A percentile compares a stretch with the other conserved stretches of the same genome.
Evolutionary conservation across 202 grass and related monocot genomes (phyloP).

Genomic region (Panicum virgatum): DNA sequence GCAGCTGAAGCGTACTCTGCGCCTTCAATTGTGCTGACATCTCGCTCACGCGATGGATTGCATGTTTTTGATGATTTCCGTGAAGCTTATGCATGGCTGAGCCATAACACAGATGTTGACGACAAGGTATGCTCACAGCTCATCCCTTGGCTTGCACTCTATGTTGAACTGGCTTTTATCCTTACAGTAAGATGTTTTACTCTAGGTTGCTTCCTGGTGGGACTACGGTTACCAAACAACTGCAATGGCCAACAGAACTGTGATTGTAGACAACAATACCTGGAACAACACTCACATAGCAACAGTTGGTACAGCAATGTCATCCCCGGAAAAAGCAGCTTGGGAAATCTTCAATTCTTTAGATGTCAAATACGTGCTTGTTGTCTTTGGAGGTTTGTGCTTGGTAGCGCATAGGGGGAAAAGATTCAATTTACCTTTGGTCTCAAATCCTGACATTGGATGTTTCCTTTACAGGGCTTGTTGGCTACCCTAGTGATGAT

Average conservation of each 20-base stretch:
- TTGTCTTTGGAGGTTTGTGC: conserved; percentile 91
- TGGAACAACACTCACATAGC: conserved; percentile 99
- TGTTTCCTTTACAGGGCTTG: conserved; percentile 74
- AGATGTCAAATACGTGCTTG: conserved; percentile 99
- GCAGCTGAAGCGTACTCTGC: conserved; percentile 98
- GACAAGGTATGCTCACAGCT: conserved; percentile 70
- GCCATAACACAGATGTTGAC: conserved; percentile 98
- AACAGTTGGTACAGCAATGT: conserved; percentile 99
- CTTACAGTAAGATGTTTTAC: conserved; percentile 25
- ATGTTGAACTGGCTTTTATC: not conserved
- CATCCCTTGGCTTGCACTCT: conserved; percentile 1
- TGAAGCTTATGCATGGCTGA: conserved; percentile 99
- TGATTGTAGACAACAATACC: conserved; percentile 99
- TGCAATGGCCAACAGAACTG: conserved; percentile 98
- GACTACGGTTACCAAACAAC: conserved; percentile 99
- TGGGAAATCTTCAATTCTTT: conserved; percentile 99
- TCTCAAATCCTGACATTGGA: conserved; percentile 27
- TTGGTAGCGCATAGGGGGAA: not conserved
- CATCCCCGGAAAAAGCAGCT: conserved; percentile 95
- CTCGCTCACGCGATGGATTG: conserved; percentile 79
- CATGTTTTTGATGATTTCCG: conserved; percentile 99
- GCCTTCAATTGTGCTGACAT: conserved; percentile 98
- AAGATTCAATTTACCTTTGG: not conserved
- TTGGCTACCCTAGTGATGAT: conserved; percentile 99
- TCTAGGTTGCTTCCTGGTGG: conserved; percentile 99